phyloP scores from a whole-genome alignment of 2,329 filamentous ascomycete species.

The Botryotinia convoluta region DNA sequence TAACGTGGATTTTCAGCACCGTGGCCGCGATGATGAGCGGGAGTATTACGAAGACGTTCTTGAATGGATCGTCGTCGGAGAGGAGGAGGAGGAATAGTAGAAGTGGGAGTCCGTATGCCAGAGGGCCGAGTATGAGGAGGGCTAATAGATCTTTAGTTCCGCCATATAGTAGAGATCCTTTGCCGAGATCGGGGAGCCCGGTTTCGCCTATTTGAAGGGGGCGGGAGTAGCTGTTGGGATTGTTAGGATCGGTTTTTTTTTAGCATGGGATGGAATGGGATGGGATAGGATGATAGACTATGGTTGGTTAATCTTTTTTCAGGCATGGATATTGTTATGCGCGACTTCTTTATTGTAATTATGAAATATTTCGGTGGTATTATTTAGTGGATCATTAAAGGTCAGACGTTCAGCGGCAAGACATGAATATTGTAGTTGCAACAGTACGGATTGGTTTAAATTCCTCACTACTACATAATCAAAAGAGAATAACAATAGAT shows the following conservation, averaged over 20 bases:
- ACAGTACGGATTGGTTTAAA: background rate
- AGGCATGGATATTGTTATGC: background rate
- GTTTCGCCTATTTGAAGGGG: background rate
- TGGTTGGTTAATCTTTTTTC: background rate
- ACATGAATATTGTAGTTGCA: background rate
- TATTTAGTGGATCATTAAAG: background rate
- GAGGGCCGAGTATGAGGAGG: background rate
- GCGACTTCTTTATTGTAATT: background rate
- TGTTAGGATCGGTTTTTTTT: background rate
- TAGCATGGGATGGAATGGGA: background rate
- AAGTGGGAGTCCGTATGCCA: background rate
- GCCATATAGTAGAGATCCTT: background rate
- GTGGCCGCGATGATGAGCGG: slow-evolving; percentile 4
- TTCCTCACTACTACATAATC: background rate
- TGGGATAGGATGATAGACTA: background rate
- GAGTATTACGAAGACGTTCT: background rate
- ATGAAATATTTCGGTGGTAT: background rate
- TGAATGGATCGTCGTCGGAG: background rate
- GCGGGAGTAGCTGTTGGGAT: rapidly evolving
- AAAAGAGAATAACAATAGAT: background rate
- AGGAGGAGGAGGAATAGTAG: background rate
- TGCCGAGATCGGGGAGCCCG: background rate
- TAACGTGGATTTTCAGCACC: background rate
- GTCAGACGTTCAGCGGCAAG: background rate
- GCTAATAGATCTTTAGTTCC: background rate